A percentile compares a stretch with the other conserved stretches of the same genome.
These are phyloP conservation scores for Fusarium nematophilum DNA, from an alignment of 2,329 filamentous ascomycete genomes.

Conservation along the genomic window DNA sequence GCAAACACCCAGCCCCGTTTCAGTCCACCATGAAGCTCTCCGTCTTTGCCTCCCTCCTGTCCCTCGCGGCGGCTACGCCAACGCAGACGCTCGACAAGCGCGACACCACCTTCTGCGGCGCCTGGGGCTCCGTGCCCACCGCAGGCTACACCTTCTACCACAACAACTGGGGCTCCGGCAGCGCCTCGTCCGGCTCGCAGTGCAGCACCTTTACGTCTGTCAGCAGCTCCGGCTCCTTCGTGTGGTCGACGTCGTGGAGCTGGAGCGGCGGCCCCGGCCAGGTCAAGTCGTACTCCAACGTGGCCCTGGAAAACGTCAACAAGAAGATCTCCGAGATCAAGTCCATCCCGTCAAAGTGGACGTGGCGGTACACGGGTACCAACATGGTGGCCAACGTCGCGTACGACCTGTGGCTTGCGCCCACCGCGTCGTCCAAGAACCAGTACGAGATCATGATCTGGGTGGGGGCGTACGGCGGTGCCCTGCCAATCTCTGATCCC, in stretches of 20 bases:
- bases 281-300: conserved; percentile 60
- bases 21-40: conserved; percentile 42
- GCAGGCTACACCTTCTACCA: conserved; percentile 63
- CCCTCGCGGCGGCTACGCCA: conserved; percentile 43
- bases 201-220: conserved; percentile 54
- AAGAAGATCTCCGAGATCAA: conserved; percentile 50
- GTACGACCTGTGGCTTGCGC: conserved; percentile 70
- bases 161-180: conserved; percentile 60
- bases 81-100: conserved; percentile 49
- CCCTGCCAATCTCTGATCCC: conserved; percentile 61
- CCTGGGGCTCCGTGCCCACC: conserved; percentile 51
- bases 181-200: conserved; percentile 53
- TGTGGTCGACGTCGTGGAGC: conserved; percentile 56
- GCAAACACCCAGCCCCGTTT: too few species aligned
- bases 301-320: conserved; percentile 50
- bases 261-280: conserved; percentile 53
- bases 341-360: conserved; percentile 51
- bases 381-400: conserved; percentile 64
- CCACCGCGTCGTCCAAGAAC: conserved; percentile 54
- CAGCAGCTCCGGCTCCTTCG: conserved; percentile 47
- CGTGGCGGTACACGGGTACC: conserved; percentile 45
- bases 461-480: conserved; percentile 68
- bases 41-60: conserved; percentile 41
- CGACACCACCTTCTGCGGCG: conserved; percentile 51
- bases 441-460: conserved; percentile 76